A percentile compares a stretch with the other conserved stretches of the same genome.
phyloP scores from a whole-genome alignment of 31 red algal species.

The Asparagopsis taxiformis region DNA sequence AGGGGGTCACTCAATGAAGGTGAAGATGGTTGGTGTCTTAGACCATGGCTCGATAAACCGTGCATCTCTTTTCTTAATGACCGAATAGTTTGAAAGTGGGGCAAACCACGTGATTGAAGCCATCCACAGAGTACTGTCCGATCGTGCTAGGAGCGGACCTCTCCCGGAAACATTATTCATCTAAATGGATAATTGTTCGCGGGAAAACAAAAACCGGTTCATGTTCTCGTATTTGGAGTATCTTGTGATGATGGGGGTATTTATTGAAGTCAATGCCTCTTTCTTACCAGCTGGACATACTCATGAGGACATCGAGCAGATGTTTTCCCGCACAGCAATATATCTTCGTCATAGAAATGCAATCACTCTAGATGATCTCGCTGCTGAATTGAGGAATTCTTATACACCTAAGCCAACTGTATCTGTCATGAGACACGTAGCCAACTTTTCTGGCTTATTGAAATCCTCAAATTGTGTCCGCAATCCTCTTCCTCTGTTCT shows the following conservation, averaged over 20 bases:
- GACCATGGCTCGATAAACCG: neutral
- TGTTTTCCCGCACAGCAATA: neutral
- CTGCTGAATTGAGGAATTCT: neutral
- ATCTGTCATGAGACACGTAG: neutral
- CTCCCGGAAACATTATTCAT: neutral
- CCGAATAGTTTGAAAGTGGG: neutral
- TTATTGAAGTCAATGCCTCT: neutral
- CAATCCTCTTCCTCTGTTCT: too few relatives aligned
- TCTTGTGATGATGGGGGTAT: neutral
- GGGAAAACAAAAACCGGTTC: neutral
- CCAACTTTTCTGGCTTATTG: neutral
- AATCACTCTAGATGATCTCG: neutral
- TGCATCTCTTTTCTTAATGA: neutral
- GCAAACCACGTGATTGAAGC: neutral
- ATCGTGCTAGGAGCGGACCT: neutral
- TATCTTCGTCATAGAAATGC: neutral
- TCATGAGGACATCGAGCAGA: neutral
- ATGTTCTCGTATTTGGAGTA: neutral
- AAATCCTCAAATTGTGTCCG: too few relatives aligned
- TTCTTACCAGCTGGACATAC: neutral
- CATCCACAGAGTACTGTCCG: neutral
- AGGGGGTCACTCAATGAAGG: neutral
- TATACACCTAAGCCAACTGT: neutral
- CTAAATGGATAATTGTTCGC: neutral
- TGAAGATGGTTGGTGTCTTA: neutral